These are phyloP conservation scores for Choiromyces venosus DNA, from an alignment of 495 filamentous ascomycete species.

Conservation along the genomic window DNA sequence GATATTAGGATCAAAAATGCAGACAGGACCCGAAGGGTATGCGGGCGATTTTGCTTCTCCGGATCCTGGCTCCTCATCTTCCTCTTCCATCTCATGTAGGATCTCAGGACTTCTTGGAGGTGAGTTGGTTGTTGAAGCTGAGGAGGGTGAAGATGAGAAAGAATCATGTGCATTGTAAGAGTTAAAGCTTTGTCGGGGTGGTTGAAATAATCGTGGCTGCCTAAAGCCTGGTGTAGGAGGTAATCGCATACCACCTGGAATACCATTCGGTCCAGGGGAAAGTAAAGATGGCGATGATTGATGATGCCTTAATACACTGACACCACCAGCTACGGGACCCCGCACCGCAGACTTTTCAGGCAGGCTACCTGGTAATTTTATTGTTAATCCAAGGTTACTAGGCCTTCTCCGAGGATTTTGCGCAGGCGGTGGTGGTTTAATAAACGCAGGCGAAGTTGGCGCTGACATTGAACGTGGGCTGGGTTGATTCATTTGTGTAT, in stretches of 20 bases:
- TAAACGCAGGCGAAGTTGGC: conserved; percentile 75
- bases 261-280: conserved; percentile 55
- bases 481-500: conserved; percentile 14
- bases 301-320: conserved; percentile 55
- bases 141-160: conserved; percentile 32
- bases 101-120: conserved; percentile 39
- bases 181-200: conserved; percentile 27
- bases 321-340: conserved; percentile 28
- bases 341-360: conserved; percentile 43
- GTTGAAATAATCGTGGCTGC: conserved; percentile 36
- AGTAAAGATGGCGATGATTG: conserved; percentile 66
- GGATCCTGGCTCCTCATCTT: conserved; percentile 65
- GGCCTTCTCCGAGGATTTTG: conserved; percentile 64
- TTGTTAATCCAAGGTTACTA: conserved; percentile 67
- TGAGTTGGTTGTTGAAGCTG: conserved; percentile 38
- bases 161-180: conserved; percentile 33
- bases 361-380: conserved; percentile 56
- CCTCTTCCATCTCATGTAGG: conserved; percentile 58
- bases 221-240: conserved; percentile 48
- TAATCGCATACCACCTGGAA: conserved; percentile 61
- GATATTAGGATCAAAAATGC: conserved; percentile 88
- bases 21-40: conserved; percentile 86
- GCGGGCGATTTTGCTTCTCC: conserved; percentile 79
- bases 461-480: conserved; percentile 55
- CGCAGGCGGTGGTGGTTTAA: conserved; percentile 64